Evolutionary conservation across 768 basidiomycete genomes (phyloP), one percentile per base, ranked within the genome.

Genomic region (Tulasnella sp.): DNA sequence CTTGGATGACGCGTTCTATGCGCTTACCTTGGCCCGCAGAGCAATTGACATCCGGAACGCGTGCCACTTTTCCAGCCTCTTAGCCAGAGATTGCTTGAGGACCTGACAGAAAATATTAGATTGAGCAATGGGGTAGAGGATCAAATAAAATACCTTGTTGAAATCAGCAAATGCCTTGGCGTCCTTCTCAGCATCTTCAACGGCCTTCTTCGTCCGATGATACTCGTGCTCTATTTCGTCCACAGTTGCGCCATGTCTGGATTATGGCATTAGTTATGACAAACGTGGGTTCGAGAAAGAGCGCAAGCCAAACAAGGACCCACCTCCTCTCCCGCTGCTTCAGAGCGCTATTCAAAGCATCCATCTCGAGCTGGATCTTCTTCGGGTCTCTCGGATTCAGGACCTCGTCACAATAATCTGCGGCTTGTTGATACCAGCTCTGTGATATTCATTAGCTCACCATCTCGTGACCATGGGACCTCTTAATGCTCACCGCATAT

Each of bases 21-120:
- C 20, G 12, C 19, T 34, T 57, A 61, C 41, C 58, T 86, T 80
- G 77, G 85, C 84, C 13, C 87, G 78, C 25, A 89, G 69, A n/a
- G 89, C 83, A 56, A 91, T 91, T 59, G 88, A 83, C 8, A 78
- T 73, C 45, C 92, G 77, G 70, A 92, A 92, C 50, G 85, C 79
- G 49, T 84, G 76, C 92, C 93, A 96, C 58, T 76, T 77, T 15
- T 68, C 63, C 48, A 82, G 65, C 19, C 92, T 86, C 12, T 69
- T 61, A 19, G 73, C 64, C 33, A 91, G 70, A 0, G 89, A 83
- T 4, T 71, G 62, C 57, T 72, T 76, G 42, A 93, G 70, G 22
- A 75, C 73, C 88, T 92, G 50, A 3, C 31, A 13, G 12, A 48
- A 4, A 40, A 35, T 10, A 15, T 10, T 34, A 31, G 37, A 8